These are phyloP conservation scores for Penicillium sp. DNA, from an alignment of 2,329 filamentous ascomycete genomes.

Conservation along the genomic window DNA sequence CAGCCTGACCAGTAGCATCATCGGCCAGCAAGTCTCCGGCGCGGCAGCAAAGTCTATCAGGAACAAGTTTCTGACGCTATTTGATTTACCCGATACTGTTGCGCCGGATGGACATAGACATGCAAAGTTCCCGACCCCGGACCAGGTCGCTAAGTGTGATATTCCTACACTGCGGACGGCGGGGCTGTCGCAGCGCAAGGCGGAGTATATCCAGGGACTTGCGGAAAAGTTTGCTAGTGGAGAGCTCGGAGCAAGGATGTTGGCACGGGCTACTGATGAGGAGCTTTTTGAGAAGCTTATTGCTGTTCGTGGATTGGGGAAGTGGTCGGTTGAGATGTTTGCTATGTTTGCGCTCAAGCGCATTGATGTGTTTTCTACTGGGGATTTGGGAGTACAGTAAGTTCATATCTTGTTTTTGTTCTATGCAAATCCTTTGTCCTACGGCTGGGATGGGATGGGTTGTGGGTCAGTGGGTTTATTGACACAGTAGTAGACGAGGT, in stretches of 20 bases:
- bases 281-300: conserved; percentile 79
- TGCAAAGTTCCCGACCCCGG: conserved; percentile 69
- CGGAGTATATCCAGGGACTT: conserved; percentile 87
- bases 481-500: conserved; percentile 57
- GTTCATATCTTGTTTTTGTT: conserved; percentile 27
- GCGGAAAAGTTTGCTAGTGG: conserved; percentile 76
- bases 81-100: conserved; percentile 46
- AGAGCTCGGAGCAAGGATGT: conserved; percentile 72
- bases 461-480: not conserved
- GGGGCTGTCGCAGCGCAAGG: conserved; percentile 89
- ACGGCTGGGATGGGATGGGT: not conserved
- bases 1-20: conserved; percentile 79
- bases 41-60: conserved; percentile 89
- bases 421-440: not conserved
- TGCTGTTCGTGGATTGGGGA: conserved; percentile 80
- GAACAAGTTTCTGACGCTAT: conserved; percentile 75
- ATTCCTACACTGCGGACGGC: conserved; percentile 74
- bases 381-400: conserved; percentile 86
- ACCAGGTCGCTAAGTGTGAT: conserved; percentile 64
- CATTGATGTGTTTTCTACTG: conserved; percentile 88
- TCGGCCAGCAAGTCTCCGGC: conserved; percentile 93
- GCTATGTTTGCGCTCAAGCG: conserved; percentile 92
- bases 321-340: conserved; percentile 98
- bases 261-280: conserved; percentile 78
- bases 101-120: conserved; percentile 11